Percentiles rank a stretch among this genome's conserved stretches.
These are phyloP conservation scores for Urtica urens DNA, from an alignment of 306 rosid species.

Conservation along the genomic window DNA sequence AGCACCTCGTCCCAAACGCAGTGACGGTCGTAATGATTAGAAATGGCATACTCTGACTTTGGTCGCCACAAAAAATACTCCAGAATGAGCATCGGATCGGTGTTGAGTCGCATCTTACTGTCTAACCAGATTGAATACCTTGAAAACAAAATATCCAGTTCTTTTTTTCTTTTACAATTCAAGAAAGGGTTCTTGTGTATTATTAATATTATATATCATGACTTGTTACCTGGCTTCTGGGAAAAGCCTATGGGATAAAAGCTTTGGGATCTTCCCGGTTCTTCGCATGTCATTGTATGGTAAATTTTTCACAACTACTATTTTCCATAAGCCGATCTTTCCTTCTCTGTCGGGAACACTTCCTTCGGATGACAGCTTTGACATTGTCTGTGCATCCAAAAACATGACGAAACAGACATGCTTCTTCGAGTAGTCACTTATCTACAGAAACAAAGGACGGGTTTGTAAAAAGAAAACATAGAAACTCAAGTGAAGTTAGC, in stretches of 20 bases:
- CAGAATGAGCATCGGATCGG: conserved; percentile 76
- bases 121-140: conserved; percentile 98
- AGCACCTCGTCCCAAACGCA: conserved; percentile 93
- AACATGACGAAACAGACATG: conserved; percentile 86
- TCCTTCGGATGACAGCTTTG: conserved; percentile 64
- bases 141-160: conserved; percentile 24
- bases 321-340: conserved; percentile 68
- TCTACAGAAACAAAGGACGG: conserved; percentile 43
- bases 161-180: background rate
- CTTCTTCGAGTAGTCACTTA: conserved; percentile 73
- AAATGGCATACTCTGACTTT: conserved; percentile 82
- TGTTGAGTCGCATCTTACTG: conserved; percentile 83
- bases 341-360: conserved; percentile 57
- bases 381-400: conserved; percentile 63
- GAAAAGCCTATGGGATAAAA: conserved; percentile 85
- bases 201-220: conserved; percentile 12
- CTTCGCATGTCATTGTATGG: conserved; percentile 86
- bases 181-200: conserved; percentile 4
- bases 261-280: conserved; percentile 94
- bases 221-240: conserved; percentile 63
- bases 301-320: conserved; percentile 56
- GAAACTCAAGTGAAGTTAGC: conserved; percentile 14
- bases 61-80: conserved; percentile 80
- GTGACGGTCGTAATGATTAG: conserved; percentile 89
- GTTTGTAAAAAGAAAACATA: conserved; percentile 4